Evolutionary conservation across 2,329 filamentous ascomycete species (phyloP).

Genomic region (Arthrobotrys pseudoclavata): DNA sequence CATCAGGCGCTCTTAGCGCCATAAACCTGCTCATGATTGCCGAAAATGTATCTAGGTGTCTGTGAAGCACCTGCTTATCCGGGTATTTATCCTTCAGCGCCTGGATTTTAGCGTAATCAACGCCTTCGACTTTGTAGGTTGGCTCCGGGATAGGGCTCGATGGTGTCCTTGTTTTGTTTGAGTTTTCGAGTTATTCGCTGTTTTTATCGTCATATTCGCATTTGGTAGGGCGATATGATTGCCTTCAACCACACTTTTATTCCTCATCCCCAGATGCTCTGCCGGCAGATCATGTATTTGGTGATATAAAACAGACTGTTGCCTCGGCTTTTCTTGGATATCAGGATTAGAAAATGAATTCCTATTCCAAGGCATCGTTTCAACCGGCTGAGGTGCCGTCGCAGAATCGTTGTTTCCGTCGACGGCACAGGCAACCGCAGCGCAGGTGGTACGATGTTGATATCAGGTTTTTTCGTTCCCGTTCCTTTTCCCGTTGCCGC

Average conservation of each 20-base stretch:
- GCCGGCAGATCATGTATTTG: slow-evolving; percentile 48
- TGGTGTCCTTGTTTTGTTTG: neutral
- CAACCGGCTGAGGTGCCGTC: slow-evolving; percentile 11
- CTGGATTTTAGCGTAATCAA: slow-evolving; percentile 40
- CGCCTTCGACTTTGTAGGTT: slow-evolving; percentile 46
- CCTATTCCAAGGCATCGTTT: slow-evolving; percentile 14
- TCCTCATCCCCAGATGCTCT: slow-evolving; percentile 32
- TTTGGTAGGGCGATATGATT: neutral
- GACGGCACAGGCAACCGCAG: slow-evolving; percentile 1
- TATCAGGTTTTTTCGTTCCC: neutral
- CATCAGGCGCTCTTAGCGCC: slow-evolving; percentile 29
- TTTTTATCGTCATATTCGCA: neutral
- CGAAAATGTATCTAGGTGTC: slow-evolving; percentile 41
- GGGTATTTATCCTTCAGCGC: slow-evolving; percentile 43
- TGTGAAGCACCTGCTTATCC: slow-evolving; percentile 43
- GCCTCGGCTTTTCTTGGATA: slow-evolving; percentile 39
- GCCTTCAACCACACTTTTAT: slow-evolving; percentile 34
- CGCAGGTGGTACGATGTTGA: neutral
- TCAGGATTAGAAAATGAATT: slow-evolving; percentile 43
- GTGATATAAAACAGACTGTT: slow-evolving; percentile 50
- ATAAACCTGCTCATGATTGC: slow-evolving; percentile 44
- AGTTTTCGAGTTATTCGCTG: neutral
- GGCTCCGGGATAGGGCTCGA: slow-evolving; percentile 28
- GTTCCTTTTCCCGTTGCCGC: neutral
- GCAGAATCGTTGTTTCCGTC: slow-evolving; percentile 23